Evolutionary conservation across 163 green algal genomes (phyloP), one percentile per base, ranked within the genome.

Genomic region (Coccomyxa subellipsoidea): DNA sequence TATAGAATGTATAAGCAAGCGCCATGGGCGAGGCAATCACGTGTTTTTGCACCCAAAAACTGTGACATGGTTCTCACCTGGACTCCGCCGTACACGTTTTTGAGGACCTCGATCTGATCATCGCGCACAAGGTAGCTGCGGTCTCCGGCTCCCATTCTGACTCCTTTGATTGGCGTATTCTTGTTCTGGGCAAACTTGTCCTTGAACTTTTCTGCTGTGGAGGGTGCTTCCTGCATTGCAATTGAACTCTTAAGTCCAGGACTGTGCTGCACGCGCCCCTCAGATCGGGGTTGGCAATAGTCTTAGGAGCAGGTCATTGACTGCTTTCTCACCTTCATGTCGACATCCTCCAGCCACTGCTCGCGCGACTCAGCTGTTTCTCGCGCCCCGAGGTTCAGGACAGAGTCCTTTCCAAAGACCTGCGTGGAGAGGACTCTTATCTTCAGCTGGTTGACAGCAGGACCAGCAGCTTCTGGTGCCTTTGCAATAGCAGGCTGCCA

Each of bases 81-180:
- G 25, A 99, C 88, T 34, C 95, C 95, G 15, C 91, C 90, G 32
- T 92, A 79, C 59, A 94, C 88, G 84, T 98, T 98, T 36, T 88
- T 82, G 79, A 98, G 91, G 37, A 98, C 96, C 53, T 96, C 93
- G 79, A 99, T 90, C 78, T 91, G 81, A 12, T 88, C 77, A 40
- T 93, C 93, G 36, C 92, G 89, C 76, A 97, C 79, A 4, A 98
- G 82, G 85, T 94, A 98, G 35, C 86, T 94, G 81, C 93, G 92
- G n/a, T 92, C 87, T 32, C 85, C 85, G n/a, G 88, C 93, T 15
- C 93, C 93, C 84, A 97, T 90, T 9, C 90, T 78, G 38, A 96
- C 82, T 70, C 86, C 87, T 71, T 85, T 84, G 79, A 93, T 90
- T 35, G 86, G 73, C 9, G 82, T 82, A 34, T 84, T 53, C 69